Evolutionary conservation across 202 grass and related monocot species (phyloP), one percentile per base, ranked within the genome.

Genomic region (Schoenoplectus tabernaemontani): DNA sequence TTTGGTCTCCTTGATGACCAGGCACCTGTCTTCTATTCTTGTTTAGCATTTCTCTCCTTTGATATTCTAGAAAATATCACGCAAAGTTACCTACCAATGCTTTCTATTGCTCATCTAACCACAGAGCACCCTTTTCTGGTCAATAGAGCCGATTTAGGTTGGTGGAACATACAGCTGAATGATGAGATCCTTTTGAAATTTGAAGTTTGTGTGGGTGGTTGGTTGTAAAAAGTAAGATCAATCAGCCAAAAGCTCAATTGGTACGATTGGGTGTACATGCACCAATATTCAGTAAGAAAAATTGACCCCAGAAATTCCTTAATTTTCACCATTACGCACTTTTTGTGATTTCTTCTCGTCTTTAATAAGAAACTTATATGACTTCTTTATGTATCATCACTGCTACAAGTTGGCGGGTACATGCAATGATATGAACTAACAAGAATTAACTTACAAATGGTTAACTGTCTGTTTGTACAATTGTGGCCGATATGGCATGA

Each of bases 1-100:
- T 98, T 98, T 80, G 89, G 92, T 84, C 89, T 98, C 76, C 91
- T 98, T 47, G 89, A 86, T n/a, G 82, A 81, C 17, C 78, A 88
- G 62, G 95, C 85, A 16, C 44, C 69, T 82, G 30, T 48, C 47
- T 54, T 53, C 2, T 50, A 26, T 9, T 65, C 39, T 68, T 43
- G 2, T 66, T 7, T 13, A 42, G 19, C 23, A 32, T 15, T 48
- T 72, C 3, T 48, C 2, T 7, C 42, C 41, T 70, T 41, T 39
- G 16, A 22, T 7, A 4, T 23, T 68, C n/a, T 68, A 8, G 37
- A 22, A 41, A n/a, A n/a, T n/a, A 68, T 68, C 36, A 43, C n/a
- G n/a, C n/a, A n/a, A n/a, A n/a, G n/a, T n/a, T n/a, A n/a, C n/a
- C n/a, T n/a, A n/a, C n/a, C n/a, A n/a, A n/a, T n/a, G n/a, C n/a